Evolutionary conservation across 768 basidiomycete species (phyloP).

Genomic region (Xerocomus spinulosus): DNA sequence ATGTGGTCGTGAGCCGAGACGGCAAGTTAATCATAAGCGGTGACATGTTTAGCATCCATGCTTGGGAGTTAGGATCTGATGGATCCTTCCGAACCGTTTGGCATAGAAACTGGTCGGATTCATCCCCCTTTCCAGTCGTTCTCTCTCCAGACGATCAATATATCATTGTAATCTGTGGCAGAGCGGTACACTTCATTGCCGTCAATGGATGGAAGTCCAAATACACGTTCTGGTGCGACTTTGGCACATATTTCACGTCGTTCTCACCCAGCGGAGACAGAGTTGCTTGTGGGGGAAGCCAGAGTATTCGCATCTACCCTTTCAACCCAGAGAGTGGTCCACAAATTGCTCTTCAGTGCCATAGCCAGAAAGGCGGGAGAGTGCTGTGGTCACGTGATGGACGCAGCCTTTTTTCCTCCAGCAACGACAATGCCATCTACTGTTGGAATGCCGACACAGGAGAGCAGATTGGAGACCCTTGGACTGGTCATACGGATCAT

Average conservation of each 20-base stretch:
- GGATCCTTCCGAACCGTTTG: neutral
- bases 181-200: neutral
- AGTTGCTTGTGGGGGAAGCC: neutral
- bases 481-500: neutral
- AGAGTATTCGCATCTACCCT: neutral
- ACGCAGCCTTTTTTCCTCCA: neutral
- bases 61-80: neutral
- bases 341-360: neutral
- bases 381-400: neutral
- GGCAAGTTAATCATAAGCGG: too few relatives aligned
- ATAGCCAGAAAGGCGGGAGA: too few relatives aligned
- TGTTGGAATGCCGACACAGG: neutral
- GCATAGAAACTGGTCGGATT: neutral
- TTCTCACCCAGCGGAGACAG: neutral
- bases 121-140: neutral
- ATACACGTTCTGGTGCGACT: too few relatives aligned
- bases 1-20: accelerated
- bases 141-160: neutral
- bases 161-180: neutral
- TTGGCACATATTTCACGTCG: neutral
- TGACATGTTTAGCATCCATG: neutral
- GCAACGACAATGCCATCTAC: neutral
- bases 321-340: neutral
- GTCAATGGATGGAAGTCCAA: neutral
- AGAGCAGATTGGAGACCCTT: neutral